Base-by-base conservation (phyloP, 352 stramenopile species). In the Pythium aristosporum region DNA sequence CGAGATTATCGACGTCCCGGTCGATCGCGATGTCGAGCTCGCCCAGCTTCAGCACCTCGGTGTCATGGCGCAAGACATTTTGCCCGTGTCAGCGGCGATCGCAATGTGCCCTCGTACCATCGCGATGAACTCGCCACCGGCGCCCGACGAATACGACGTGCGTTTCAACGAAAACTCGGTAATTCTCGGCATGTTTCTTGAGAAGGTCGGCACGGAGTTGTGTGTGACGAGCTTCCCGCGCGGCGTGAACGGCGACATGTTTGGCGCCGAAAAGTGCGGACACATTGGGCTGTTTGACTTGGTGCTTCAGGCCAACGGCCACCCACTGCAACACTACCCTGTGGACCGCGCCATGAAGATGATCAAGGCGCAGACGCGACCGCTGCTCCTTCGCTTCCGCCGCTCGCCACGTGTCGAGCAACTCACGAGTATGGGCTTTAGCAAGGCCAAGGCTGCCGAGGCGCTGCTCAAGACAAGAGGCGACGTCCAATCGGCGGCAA, bases 321-420 rank as follows among this genome's bases (percentile, higher is more conserved):
- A 94, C 53, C 82, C 82, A 32, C 72, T 94, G 43, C 81, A 91
- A 60, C 85, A 94, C 53, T 94, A 94, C 63, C 75, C 87, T 30
- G 83, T 92, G 39, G 83, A 94, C 50, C 80, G 85, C 32, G 85
- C 83, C 3, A 68, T 94, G 37, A 92, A 94, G 68, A 90, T 94
- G 81, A 90, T 94, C 61, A 91, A 91, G 61, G 85, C 77, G 37
- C 85, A 94, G 68, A 82, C 68, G 7, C 79, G 85, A 32, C 85
- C 85, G 54, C 77, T 94, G 32, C 59, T 91, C n/a, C 79, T 94
- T 57, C 85, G 85, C 5, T 92, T 94, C 67, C 73, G 81, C 21
- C 75, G 78, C 42, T 94, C 85, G 18, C 71, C 70, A 44, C 83
- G 82, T 39, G 79, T 92, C 20, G 58, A 78, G 52, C 76, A 84